These are phyloP conservation scores for Protea cynaroides DNA, from an alignment of 164 flowering plant species.

Conservation along the genomic window DNA sequence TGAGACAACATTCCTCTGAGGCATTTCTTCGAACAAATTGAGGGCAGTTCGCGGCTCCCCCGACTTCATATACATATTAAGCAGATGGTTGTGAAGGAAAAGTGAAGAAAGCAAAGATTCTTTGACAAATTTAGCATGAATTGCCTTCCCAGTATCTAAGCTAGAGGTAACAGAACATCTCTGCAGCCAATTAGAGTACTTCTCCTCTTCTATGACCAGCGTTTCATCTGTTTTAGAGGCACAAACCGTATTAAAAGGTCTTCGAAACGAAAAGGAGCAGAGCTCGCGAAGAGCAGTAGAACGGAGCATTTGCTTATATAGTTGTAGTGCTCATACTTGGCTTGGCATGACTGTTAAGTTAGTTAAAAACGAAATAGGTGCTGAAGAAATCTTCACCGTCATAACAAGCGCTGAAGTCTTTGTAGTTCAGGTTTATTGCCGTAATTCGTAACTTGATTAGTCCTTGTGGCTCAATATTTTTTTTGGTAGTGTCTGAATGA, in stretches of 20 bases:
- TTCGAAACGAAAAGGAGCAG: neutral
- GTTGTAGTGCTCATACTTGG: too few relatives aligned
- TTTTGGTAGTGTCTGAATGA: too few relatives aligned
- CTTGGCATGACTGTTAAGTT: too few relatives aligned
- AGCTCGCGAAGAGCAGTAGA: neutral
- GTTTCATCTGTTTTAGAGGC: neutral
- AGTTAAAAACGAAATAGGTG: too few relatives aligned
- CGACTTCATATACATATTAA: slow-evolving; percentile 52
- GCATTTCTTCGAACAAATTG: slow-evolving; percentile 62
- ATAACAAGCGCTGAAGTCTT: too few relatives aligned
- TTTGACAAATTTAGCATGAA: slow-evolving; percentile 51
- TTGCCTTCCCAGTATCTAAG: slow-evolving; percentile 22
- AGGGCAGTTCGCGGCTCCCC: slow-evolving; percentile 27
- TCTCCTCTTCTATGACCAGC: slow-evolving; percentile 18
- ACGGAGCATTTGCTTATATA: slow-evolving; percentile 8
- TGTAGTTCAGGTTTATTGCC: too few relatives aligned
- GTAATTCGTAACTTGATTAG: too few relatives aligned
- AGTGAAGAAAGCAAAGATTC: slow-evolving; percentile 25
- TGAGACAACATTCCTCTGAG: slow-evolving; percentile 53
- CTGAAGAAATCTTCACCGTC: too few relatives aligned
- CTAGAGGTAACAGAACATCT: neutral
- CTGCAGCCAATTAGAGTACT: slow-evolving; percentile 10
- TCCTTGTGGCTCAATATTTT: too few relatives aligned
- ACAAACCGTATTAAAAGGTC: neutral
- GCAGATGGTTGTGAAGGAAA: slow-evolving; percentile 50